These are phyloP conservation scores for Colletotrichum abscissum DNA, from an alignment of 2,329 filamentous ascomycete species.

Conservation along the genomic window DNA sequence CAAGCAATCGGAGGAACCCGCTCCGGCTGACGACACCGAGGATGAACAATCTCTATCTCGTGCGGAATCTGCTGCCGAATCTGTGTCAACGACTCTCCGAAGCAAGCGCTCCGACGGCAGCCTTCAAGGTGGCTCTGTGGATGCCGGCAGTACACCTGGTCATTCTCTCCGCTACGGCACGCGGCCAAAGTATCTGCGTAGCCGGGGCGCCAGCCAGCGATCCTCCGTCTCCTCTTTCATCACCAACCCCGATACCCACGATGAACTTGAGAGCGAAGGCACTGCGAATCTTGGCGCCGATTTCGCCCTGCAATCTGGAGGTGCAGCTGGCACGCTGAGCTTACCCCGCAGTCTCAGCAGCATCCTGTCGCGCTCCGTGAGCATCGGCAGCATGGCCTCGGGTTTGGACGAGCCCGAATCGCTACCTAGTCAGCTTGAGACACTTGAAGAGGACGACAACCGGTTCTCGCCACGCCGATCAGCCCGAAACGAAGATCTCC, in stretches of 20 bases:
- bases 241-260: conserved; percentile 63
- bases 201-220: conserved; percentile 66
- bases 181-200: conserved; percentile 68
- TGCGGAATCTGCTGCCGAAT: conserved; percentile 42
- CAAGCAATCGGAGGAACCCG: conserved; percentile 40
- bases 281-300: conserved; percentile 77
- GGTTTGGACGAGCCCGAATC: conserved; percentile 70
- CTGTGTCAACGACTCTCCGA: conserved; percentile 41
- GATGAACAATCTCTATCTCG: conserved; percentile 43
- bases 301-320: conserved; percentile 85
- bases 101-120: conserved; percentile 48
- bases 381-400: conserved; percentile 90
- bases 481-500: conserved; percentile 54
- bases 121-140: conserved; percentile 45
- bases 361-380: conserved; percentile 79
- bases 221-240: conserved; percentile 71
- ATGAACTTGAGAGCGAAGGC: conserved; percentile 77
- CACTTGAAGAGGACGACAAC: conserved; percentile 61
- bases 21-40: conserved; percentile 39
- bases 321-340: conserved; percentile 71
- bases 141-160: conserved; percentile 60
- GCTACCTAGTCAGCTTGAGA: conserved; percentile 60
- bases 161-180: conserved; percentile 57
- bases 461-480: conserved; percentile 45
- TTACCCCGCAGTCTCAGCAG: conserved; percentile 63